phyloP scores from a whole-genome alignment of 1,139 yeast genomes.

The Wickerhamiella infanticola region DNA sequence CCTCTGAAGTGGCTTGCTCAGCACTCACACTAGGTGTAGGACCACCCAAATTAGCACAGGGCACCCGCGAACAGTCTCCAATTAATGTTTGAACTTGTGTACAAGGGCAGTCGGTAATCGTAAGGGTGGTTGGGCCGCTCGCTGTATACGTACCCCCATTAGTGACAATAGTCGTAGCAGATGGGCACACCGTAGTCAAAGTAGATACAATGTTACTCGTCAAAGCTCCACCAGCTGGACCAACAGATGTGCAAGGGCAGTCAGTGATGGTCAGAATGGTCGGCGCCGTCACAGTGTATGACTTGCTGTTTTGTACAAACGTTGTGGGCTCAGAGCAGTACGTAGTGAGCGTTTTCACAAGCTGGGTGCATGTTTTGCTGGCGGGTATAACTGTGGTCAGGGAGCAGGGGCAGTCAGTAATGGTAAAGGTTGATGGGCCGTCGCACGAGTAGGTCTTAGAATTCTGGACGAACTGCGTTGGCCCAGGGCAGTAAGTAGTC shows the following conservation, averaged over 20 bases:
- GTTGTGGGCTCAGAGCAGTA: constrained; percentile 31
- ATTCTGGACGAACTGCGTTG: constrained; percentile 27
- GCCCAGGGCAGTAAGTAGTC: constrained; percentile 30
- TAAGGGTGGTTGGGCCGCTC: constrained; percentile 27
- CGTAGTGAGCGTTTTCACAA: constrained; percentile 29
- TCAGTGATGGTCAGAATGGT: constrained; percentile 31
- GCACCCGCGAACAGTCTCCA: too few species aligned
- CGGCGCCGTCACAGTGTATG: constrained; percentile 29
- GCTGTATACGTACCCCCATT: constrained; percentile 25
- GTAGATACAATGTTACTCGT: neutral
- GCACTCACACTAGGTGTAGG: too few species aligned
- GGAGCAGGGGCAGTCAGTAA: constrained; percentile 40
- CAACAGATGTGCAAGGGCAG: constrained; percentile 34
- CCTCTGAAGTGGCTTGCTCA: too few species aligned
- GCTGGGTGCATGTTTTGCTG: constrained; percentile 14
- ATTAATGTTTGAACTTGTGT: neutral
- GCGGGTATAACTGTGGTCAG: constrained; percentile 24
- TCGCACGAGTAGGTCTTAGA: constrained; percentile 28
- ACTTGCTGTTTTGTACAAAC: constrained; percentile 23
- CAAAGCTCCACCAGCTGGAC: neutral
- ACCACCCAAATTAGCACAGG: too few species aligned
- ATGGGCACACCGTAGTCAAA: constrained; percentile 16
- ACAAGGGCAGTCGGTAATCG: constrained; percentile 26
- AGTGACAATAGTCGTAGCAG: constrained; percentile 25
- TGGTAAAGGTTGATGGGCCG: constrained; percentile 29